These are phyloP conservation scores for Taphrina betulina DNA, from an alignment of 1,139 yeast species.

Conservation along the genomic window DNA sequence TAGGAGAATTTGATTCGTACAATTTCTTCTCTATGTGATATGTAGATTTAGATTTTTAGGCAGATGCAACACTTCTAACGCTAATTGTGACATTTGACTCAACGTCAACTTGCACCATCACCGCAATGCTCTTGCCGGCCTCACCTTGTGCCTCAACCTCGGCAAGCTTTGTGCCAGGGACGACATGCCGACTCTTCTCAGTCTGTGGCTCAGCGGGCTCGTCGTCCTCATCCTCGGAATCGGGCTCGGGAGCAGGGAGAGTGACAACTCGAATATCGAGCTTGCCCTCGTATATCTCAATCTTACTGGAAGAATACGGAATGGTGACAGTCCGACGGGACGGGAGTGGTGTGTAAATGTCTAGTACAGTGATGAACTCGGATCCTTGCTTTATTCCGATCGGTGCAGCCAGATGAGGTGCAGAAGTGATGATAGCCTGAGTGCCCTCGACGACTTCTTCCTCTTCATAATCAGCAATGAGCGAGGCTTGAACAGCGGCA, in stretches of 20 bases:
- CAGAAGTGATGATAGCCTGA: constrained; percentile 81
- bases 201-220: constrained; percentile 78
- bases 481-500: constrained; percentile 94
- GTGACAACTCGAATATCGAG: constrained; percentile 69
- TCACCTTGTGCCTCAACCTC: constrained; percentile 72
- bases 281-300: constrained; percentile 83
- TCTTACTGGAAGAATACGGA: constrained; percentile 52
- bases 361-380: constrained; percentile 68
- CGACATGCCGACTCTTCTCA: constrained; percentile 67
- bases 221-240: constrained; percentile 44
- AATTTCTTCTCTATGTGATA: too few relatives aligned
- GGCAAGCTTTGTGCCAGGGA: constrained; percentile 63
- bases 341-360: constrained; percentile 88
- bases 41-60: too few relatives aligned
- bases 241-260: constrained; percentile 36
- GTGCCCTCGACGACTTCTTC: constrained; percentile 83
- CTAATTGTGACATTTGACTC: constrained; percentile 81
- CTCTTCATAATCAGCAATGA: constrained; percentile 77
- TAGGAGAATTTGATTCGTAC: too few relatives aligned
- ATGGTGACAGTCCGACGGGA: constrained; percentile 73
- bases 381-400: constrained; percentile 83
- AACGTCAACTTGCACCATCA: constrained; percentile 76
- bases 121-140: constrained; percentile 69
- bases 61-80: too few relatives aligned
- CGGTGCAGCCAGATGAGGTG: constrained; percentile 80